Conservation (phyloP, 768 basidiomycete species). For the Psilocybe tampanensis region DNA sequence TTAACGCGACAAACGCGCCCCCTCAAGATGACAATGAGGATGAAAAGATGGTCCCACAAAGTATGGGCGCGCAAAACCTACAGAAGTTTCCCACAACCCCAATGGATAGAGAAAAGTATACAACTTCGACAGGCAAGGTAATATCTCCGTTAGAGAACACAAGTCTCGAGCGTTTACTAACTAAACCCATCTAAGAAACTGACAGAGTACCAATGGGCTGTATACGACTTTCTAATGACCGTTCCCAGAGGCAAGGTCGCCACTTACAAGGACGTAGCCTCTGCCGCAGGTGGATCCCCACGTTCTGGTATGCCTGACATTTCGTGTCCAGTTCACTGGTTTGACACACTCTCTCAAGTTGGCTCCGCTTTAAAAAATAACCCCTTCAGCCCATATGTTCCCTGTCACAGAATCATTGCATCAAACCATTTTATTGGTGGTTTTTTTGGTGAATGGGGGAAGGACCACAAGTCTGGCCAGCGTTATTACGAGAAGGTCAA, state of each 20-base stretch:
- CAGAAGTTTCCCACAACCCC: conserved; percentile 24
- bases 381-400: conserved; percentile 67
- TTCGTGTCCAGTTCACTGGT: not conserved
- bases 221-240: conserved; percentile 53
- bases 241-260: conserved; percentile 56
- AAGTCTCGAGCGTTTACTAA: too few relatives aligned
- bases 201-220: conserved; percentile 59
- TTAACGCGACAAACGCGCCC: not conserved
- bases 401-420: conserved; percentile 73
- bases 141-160: too few relatives aligned
- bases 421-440: conserved; percentile 64
- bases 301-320: conserved; percentile 52
- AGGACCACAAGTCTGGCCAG: conserved; percentile 40
- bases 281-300: conserved; percentile 59
- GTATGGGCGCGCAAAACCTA: not conserved
- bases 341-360: conserved; percentile 34
- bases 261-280: conserved; percentile 58
- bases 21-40: not conserved
- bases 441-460: conserved; percentile 64
- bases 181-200: conserved; percentile 36
- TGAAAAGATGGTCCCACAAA: not conserved
- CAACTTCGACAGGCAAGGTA: conserved; percentile 39
- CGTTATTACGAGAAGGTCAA: conserved; percentile 49
- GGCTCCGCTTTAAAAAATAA: conserved; percentile 65
- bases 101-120: conserved; percentile 30